Conservation (phyloP, 139 green algal species). For the Chlorella vulgaris region DNA sequence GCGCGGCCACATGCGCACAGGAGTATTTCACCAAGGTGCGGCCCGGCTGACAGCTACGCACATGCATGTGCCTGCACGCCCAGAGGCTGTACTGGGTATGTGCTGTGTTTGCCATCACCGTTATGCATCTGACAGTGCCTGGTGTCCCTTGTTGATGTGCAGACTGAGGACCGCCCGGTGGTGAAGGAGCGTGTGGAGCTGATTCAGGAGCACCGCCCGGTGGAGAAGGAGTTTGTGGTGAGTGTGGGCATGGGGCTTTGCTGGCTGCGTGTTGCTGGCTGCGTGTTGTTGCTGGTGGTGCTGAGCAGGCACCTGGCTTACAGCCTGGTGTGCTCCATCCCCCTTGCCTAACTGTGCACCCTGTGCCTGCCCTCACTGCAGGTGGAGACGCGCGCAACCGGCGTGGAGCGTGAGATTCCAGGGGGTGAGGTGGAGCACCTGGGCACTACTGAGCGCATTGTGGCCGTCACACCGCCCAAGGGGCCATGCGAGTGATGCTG, state of each 20-base stretch:
- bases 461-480: conserved; percentile 16
- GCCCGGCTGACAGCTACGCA: background rate
- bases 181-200: conserved; percentile 29
- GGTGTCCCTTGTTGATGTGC: background rate
- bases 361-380: background rate
- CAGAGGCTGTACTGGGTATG: too few species aligned
- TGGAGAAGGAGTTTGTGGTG: conserved; percentile 65
- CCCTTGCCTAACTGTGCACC: too few species aligned
- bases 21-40: conserved; percentile 41
- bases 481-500: conserved; percentile 32
- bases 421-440: conserved; percentile 24
- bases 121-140: background rate
- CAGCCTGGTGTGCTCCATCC: background rate
- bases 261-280: background rate
- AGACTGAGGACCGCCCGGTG: conserved; percentile 46
- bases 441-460: conserved; percentile 35
- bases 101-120: background rate
- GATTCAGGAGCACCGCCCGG: conserved; percentile 48
- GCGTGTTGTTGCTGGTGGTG: background rate
- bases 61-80: background rate
- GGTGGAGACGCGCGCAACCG: conserved; percentile 35
- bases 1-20: background rate
- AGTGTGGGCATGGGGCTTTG: background rate
- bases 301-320: background rate
- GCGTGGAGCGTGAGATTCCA: conserved; percentile 2